A percentile compares a stretch with the other conserved stretches of the same genome.
Conservation (phyloP, 2,329 filamentous ascomycete genomes). For the Falciphora oryzae region DNA sequence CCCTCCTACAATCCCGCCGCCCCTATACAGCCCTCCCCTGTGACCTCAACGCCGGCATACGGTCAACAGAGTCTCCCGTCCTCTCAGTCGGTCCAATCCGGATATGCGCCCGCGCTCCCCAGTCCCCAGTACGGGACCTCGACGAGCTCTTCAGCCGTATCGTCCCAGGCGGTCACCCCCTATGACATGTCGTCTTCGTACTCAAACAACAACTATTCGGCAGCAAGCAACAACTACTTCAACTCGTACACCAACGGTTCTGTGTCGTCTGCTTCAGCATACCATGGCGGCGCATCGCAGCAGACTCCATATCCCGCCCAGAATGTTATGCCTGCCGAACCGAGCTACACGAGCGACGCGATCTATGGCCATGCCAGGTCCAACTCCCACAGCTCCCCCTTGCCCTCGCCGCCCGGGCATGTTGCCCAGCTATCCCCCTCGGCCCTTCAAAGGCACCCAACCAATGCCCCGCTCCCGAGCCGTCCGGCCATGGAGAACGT, state of each 20-base stretch:
- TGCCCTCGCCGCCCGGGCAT: slow-evolving; percentile 37
- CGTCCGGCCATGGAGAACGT: slow-evolving; percentile 39
- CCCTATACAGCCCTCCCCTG: slow-evolving; percentile 21
- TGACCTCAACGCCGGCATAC: slow-evolving; percentile 31
- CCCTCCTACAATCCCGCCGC: slow-evolving; percentile 35
- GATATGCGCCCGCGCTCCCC: slow-evolving; percentile 11
- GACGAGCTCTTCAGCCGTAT: not conserved
- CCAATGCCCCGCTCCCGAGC: slow-evolving; percentile 53
- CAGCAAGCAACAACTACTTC: slow-evolving; percentile 14
- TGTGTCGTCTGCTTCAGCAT: slow-evolving; percentile 23
- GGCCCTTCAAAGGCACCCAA: slow-evolving; percentile 51
- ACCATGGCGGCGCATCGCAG: slow-evolving; percentile 26
- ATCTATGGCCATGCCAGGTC: slow-evolving; percentile 41
- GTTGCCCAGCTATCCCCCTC: slow-evolving; percentile 32
- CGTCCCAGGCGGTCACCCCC: slow-evolving; percentile 2
- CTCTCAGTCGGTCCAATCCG: slow-evolving; percentile 9
- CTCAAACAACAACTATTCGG: slow-evolving; percentile 18
- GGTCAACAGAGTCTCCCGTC: slow-evolving; percentile 11
- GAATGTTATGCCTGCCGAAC: slow-evolving; percentile 47
- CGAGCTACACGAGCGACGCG: slow-evolving; percentile 40
- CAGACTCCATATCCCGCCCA: slow-evolving; percentile 47
- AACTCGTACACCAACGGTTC: slow-evolving; percentile 7
- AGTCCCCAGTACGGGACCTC: slow-evolving; percentile 18
- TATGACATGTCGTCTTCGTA: slow-evolving; percentile 23
- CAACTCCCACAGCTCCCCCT: slow-evolving; percentile 43